Conservation (phyloP, 1,284 basidiomycete species). For the Rhodotorula sp. region DNA sequence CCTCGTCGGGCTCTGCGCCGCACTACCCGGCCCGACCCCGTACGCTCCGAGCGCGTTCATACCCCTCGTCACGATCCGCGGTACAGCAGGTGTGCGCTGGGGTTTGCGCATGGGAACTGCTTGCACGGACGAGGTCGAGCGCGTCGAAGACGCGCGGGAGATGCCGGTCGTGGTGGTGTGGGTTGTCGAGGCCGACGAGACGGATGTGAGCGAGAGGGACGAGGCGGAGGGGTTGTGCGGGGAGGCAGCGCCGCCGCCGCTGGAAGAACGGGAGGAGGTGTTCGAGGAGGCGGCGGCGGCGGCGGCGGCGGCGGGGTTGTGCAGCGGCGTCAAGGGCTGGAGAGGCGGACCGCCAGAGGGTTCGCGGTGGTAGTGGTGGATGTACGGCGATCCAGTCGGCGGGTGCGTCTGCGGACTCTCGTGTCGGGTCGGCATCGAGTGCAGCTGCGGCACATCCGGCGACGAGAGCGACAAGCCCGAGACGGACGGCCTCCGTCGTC, state of each 20-base stretch:
- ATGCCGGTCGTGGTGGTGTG: slow-evolving; percentile 20
- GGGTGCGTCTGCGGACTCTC: slow-evolving; percentile 8
- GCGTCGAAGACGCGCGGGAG: slow-evolving; percentile 11
- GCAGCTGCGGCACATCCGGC: slow-evolving; percentile 10
- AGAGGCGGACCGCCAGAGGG: neutral
- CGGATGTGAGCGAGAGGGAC: slow-evolving; percentile 3
- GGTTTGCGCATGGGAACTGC: slow-evolving; percentile 32
- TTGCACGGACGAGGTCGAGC: slow-evolving; percentile 25
- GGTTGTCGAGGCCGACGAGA: slow-evolving; percentile 19
- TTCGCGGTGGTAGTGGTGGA: neutral
- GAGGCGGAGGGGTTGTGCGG: neutral
- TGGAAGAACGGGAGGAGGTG: neutral
- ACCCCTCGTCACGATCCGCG: slow-evolving; percentile 27
- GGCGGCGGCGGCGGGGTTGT: neutral
- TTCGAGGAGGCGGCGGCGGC: neutral
- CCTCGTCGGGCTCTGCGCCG: slow-evolving; percentile 2
- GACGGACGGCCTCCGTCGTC: neutral
- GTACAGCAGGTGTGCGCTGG: slow-evolving; percentile 13
- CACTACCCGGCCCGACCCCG: slow-evolving; percentile 8
- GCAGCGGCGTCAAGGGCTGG: neutral
- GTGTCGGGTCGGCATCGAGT: slow-evolving; percentile 6
- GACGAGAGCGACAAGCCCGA: slow-evolving; percentile 8
- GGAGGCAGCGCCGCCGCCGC: neutral
- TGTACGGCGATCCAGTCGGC: neutral
- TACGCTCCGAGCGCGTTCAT: slow-evolving; percentile 29